These are phyloP conservation scores for Magnaporthiopsis rhizophila DNA, from an alignment of 2,329 filamentous ascomycete genomes.

Conservation along the genomic window DNA sequence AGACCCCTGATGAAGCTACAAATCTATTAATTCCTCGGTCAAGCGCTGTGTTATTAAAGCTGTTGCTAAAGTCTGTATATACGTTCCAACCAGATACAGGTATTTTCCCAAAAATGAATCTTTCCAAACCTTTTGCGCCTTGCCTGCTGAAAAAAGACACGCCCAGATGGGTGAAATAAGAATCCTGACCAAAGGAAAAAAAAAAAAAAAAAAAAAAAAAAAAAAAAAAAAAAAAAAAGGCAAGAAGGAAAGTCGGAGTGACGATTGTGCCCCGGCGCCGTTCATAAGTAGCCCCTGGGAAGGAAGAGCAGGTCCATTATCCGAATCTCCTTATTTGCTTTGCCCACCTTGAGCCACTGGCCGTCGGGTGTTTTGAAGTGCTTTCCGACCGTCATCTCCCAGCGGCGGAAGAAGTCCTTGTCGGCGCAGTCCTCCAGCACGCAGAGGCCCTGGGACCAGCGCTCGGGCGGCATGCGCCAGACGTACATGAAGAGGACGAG, in stretches of 20 bases:
- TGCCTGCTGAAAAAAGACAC: too few relatives aligned
- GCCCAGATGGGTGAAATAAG: too few relatives aligned
- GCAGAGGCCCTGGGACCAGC: conserved; percentile 10
- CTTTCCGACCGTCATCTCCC: conserved; percentile 9
- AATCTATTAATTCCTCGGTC: too few relatives aligned
- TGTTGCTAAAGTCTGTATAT: too few relatives aligned
- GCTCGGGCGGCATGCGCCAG: conserved; percentile 6
- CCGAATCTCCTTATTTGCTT: conserved; percentile 3
- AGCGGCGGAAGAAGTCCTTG: conserved; percentile 11
- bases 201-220: too few relatives aligned
- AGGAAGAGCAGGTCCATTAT: conserved; percentile 11
- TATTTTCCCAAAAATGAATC: too few relatives aligned
- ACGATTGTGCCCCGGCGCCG: neutral
- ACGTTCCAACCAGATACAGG: too few relatives aligned
- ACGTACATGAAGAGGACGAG: conserved; percentile 11
- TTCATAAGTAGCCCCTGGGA: neutral
- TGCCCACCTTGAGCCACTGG: conserved; percentile 11
- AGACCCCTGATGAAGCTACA: too few relatives aligned
- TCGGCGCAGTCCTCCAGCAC: conserved; percentile 10
- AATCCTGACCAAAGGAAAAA: too few relatives aligned
- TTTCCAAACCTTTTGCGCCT: too few relatives aligned
- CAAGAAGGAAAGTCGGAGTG: neutral
- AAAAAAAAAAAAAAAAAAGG: too few relatives aligned
- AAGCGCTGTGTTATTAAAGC: too few relatives aligned
- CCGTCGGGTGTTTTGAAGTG: conserved; percentile 6